Conservation (phyloP, 1,139 yeast species). For the Pichia sp. region DNA sequence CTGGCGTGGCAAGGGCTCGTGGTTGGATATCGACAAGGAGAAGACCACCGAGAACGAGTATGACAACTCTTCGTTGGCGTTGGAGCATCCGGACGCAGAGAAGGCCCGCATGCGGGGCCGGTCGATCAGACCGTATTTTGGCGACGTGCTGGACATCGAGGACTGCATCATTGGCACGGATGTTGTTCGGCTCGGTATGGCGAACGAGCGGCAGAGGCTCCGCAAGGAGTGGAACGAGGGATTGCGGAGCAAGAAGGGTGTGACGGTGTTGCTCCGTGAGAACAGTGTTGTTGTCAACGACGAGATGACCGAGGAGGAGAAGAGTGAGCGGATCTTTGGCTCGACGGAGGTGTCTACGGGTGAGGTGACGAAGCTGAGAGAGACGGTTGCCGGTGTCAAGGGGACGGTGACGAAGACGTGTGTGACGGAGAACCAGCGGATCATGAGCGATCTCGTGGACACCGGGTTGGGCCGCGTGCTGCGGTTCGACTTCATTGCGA, state of each 20-base stretch:
- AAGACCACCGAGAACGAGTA: slow-evolving; percentile 3
- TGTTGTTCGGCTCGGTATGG: slow-evolving; percentile 69
- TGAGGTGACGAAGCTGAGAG: slow-evolving; percentile 18
- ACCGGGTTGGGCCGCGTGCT: slow-evolving; percentile 40
- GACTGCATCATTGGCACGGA: slow-evolving; percentile 88
- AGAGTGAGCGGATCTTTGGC: slow-evolving; percentile 24
- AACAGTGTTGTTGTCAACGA: slow-evolving; percentile 44
- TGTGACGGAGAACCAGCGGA: slow-evolving; percentile 69
- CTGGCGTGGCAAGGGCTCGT: slow-evolving; percentile 69
- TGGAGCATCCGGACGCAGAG: slow-evolving; percentile 9
- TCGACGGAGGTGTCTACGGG: slow-evolving; percentile 3
- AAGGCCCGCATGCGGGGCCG: slow-evolving; percentile 15
- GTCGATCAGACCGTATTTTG: slow-evolving; percentile 28
- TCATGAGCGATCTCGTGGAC: slow-evolving; percentile 69
- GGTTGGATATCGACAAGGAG: slow-evolving; percentile 35
- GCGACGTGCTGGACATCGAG: slow-evolving; percentile 73
- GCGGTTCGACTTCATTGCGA: slow-evolving; percentile 83
- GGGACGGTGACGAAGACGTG: slow-evolving; percentile 41
- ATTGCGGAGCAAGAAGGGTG: slow-evolving; percentile 51
- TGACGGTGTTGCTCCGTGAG: slow-evolving; percentile 81
- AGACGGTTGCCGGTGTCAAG: slow-evolving; percentile 18
- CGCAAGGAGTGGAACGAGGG: slow-evolving; percentile 24
- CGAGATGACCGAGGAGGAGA: slow-evolving; percentile 18
- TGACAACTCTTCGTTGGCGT: slow-evolving; percentile 8
- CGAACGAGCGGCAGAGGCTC: slow-evolving; percentile 61